These are phyloP conservation scores for Fusarium tricinctum DNA, from an alignment of 2,329 filamentous ascomycete species.

Conservation along the genomic window DNA sequence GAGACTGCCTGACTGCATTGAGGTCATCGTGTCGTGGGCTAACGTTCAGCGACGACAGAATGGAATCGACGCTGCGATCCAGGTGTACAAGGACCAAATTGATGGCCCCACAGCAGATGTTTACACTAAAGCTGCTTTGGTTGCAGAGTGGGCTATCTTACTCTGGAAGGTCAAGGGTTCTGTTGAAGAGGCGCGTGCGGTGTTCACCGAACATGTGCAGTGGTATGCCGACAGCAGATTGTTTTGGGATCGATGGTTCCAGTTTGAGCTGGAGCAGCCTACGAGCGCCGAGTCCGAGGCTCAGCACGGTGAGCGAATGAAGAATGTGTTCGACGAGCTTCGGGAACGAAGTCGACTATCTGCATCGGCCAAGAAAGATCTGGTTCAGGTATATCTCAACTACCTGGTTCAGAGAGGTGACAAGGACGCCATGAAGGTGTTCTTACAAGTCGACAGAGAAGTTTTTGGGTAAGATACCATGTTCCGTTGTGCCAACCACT, in stretches of 20 bases:
- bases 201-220: conserved; percentile 86
- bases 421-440: conserved; percentile 88
- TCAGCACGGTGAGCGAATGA: conserved; percentile 79
- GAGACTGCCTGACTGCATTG: conserved; percentile 83
- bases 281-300: conserved; percentile 74
- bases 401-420: conserved; percentile 88
- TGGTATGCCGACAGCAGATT: conserved; percentile 87
- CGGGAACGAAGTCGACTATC: conserved; percentile 79
- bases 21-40: conserved; percentile 89
- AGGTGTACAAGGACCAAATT: conserved; percentile 85
- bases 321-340: conserved; percentile 82
- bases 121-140: conserved; percentile 86
- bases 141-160: conserved; percentile 88
- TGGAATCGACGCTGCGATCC: conserved; percentile 86
- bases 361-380: conserved; percentile 75
- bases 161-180: conserved; percentile 90
- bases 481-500: conserved; percentile 8
- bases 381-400: conserved; percentile 83
- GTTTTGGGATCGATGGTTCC: conserved; percentile 91
- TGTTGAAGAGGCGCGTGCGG: conserved; percentile 82
- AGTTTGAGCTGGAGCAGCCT: conserved; percentile 90
- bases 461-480: conserved; percentile 79
- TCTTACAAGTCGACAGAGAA: conserved; percentile 84
- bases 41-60: conserved; percentile 87
- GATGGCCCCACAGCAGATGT: conserved; percentile 78